Percentiles rank a stretch among this genome's conserved stretches.
phyloP scores from a whole-genome alignment of 495 filamentous ascomycete genomes.

The Daldinia bambusicola region DNA sequence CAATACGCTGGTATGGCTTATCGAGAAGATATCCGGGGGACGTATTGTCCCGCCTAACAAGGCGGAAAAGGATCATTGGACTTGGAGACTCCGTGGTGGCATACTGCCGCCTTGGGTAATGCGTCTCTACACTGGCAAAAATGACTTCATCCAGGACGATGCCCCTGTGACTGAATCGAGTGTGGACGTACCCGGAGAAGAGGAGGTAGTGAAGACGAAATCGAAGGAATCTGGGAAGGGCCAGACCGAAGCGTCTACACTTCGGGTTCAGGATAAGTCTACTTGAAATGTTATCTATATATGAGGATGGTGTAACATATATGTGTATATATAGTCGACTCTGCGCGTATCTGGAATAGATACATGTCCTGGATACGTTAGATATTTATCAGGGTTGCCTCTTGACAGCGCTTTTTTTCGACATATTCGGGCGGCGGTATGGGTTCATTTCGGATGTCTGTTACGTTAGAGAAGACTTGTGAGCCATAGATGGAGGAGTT shows the following conservation, averaged over 20 bases:
- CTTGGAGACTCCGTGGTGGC: slow-evolving; percentile 72
- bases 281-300: not conserved
- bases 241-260: not conserved
- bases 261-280: slow-evolving; percentile 13
- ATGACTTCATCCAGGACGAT: slow-evolving; percentile 70
- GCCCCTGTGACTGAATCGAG: slow-evolving; percentile 26
- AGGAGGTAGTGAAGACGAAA: slow-evolving; percentile 21
- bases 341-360: not conserved
- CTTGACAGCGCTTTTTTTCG: not conserved
- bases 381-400: not conserved
- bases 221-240: slow-evolving; percentile 7
- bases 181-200: slow-evolving; percentile 18
- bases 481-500: not conserved
- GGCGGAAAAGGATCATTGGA: slow-evolving; percentile 78
- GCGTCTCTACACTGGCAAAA: slow-evolving; percentile 69
- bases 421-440: not conserved
- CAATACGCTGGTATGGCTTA: slow-evolving; percentile 71
- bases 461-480: not conserved
- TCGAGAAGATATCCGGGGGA: slow-evolving; percentile 71
- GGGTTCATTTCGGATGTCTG: not conserved
- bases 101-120: slow-evolving; percentile 75
- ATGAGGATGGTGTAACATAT: not conserved
- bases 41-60: slow-evolving; percentile 77
- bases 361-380: not conserved
- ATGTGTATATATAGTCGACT: not conserved